phyloP scores from a whole-genome alignment of 257 asterid species.

The Fraxinus excelsior region DNA sequence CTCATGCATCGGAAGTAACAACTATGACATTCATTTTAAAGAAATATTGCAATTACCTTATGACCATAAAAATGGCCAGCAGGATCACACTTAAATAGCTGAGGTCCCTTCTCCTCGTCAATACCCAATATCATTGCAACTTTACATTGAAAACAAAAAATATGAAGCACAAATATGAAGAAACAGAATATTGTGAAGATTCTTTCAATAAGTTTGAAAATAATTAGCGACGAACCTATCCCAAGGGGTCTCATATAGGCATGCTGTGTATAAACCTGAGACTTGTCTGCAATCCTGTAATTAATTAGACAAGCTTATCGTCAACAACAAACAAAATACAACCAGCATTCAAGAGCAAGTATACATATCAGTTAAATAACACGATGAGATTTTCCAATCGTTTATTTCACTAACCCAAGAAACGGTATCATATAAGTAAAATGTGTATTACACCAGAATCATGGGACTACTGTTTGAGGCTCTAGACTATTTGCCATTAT shows the following conservation, averaged over 20 bases:
- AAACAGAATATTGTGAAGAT: constrained; percentile 12
- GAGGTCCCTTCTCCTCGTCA: constrained; percentile 96
- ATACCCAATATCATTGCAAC: constrained; percentile 97
- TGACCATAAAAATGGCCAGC: constrained; percentile 99
- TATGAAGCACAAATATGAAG: constrained; percentile 4
- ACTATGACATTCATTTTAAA: constrained; percentile 7
- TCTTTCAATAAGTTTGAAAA: background rate
- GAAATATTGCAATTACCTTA: constrained; percentile 55
- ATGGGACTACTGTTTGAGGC: constrained; percentile 9
- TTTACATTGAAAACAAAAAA: constrained; percentile 30
- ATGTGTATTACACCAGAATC: constrained; percentile 6
- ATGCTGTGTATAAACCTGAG: constrained; percentile 98
- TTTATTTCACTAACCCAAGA: background rate
- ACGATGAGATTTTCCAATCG: background rate
- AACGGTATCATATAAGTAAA: background rate
- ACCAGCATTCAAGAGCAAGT: background rate
- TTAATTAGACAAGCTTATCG: constrained; percentile 18
- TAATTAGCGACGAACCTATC: constrained; percentile 64
- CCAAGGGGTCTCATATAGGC: constrained; percentile 99
- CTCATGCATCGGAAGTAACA: constrained; percentile 8
- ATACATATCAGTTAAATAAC: background rate
- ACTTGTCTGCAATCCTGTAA: constrained; percentile 98
- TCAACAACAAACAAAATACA: background rate
- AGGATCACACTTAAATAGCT: constrained; percentile 99
- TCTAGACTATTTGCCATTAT: background rate